A percentile compares a stretch with the other conserved stretches of the same genome.
phyloP scores from a whole-genome alignment of 176 grass and related monocot species.

The Neostapfia colusana region DNA sequence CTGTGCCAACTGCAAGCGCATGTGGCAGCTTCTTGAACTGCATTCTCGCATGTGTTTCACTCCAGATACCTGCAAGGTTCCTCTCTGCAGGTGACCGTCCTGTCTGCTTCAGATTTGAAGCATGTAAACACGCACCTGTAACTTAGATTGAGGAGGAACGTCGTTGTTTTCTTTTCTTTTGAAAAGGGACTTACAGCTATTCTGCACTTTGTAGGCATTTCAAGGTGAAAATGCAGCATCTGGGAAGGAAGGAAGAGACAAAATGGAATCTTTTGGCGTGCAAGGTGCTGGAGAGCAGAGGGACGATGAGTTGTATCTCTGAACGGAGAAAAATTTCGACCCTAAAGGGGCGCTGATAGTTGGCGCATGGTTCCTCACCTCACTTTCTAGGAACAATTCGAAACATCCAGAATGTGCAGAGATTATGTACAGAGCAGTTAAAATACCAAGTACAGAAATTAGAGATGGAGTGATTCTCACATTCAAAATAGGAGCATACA shows the following conservation, averaged over 20 bases:
- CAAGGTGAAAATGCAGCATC: constrained; percentile 59
- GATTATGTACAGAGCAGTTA: not conserved
- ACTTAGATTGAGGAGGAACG: not conserved
- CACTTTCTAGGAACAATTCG: not conserved
- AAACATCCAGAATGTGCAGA: not conserved
- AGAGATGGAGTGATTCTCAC: not conserved
- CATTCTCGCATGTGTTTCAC: constrained; percentile 74
- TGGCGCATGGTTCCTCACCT: not conserved
- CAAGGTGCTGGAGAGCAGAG: constrained; percentile 59
- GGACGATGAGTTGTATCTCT: constrained; percentile 41
- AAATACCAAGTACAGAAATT: not conserved
- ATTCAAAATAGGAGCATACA: not conserved
- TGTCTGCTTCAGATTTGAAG: not conserved
- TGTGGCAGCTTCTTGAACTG: constrained; percentile 91
- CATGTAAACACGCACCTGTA: not conserved
- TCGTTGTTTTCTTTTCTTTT: not conserved
- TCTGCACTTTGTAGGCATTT: constrained; percentile 60
- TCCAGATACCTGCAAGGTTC: constrained; percentile 66
- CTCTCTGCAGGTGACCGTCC: constrained; percentile 66
- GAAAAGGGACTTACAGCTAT: not conserved
- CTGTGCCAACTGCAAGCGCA: constrained; percentile 76
- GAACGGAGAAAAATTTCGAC: constrained; percentile 19
- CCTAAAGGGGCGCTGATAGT: not conserved
- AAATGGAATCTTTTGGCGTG: constrained; percentile 71
- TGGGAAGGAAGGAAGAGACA: constrained; percentile 59